Evolutionary conservation across 225 moss, liverwort and hornwort genomes (phyloP), one percentile per base, ranked within the genome.

Genomic region (Sphagnum tenellum): DNA sequence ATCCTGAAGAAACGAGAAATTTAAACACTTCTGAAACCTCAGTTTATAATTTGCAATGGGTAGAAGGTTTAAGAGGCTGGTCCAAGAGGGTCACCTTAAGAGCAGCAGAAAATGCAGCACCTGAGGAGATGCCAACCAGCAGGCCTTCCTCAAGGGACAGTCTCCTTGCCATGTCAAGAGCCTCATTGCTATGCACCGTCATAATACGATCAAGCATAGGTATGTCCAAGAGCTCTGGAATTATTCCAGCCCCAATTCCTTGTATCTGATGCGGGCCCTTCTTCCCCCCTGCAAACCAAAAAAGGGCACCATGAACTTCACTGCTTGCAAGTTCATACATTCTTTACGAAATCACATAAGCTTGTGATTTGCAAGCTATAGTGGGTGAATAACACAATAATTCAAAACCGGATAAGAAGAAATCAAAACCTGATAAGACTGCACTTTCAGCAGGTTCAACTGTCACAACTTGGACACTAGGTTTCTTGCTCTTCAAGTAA

Each of bases 381-480:
- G 12, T 12, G 12, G 12, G 9, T 12, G 12, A 55, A 55, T 8
- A 55, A 8, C 61, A 12, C 13, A 44, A 50, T 12, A 7, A 4
- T 29, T 29, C 29, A 29, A 29, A 29, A 29, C n/a, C n/a, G n/a
- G n/a, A n/a, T n/a, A 29, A 1, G 11, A 54, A 5, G 29, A 62
- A 14, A 29, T 4, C 8, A 9, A 12, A 66, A 85, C 88, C 93
- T 87, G 89, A 89, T 5, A 96, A 74, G 44, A 90, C 50, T 66
- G 92, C 75, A 66, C 92, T 96, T 79, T 96, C 95, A 4, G 61
- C 65, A 52, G 95, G 92, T 69, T 96, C 95, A 9, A 82, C 81
- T 48, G 71, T 86, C 57, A 96, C 74, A 9, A 96, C 48, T 68
- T 88, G 71, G 44, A 92, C 60, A 1, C 52, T 61, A 2, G 77